phyloP scores from a whole-genome alignment of 2,329 filamentous ascomycete species.

The Cytospora mali region DNA sequence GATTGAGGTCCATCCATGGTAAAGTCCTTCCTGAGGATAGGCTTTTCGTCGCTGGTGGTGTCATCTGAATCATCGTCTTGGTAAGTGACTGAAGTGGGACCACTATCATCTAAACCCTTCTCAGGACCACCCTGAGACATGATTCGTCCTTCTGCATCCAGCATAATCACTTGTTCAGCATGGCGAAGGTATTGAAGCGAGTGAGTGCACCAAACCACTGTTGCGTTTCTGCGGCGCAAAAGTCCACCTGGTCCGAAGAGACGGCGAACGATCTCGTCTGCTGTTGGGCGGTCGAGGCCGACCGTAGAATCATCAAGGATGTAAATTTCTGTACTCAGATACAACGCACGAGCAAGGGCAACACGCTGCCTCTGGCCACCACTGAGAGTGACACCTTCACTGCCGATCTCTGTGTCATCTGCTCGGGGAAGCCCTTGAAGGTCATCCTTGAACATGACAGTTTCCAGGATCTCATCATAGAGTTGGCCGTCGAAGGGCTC shows the following conservation, averaged over 20 bases:
- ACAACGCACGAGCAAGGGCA: slow-evolving; percentile 23
- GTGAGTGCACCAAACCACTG: slow-evolving; percentile 41
- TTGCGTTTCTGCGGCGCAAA: slow-evolving; percentile 37
- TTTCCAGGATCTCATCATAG: slow-evolving; percentile 41
- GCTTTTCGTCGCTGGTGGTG: background rate
- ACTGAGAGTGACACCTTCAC: slow-evolving; percentile 45
- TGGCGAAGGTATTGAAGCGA: slow-evolving; percentile 32
- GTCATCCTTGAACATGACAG: slow-evolving; percentile 39
- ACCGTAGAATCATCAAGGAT: slow-evolving; percentile 23
- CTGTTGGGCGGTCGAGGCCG: slow-evolving; percentile 20
- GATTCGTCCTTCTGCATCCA: slow-evolving; percentile 4
- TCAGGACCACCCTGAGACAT: slow-evolving; percentile 3
- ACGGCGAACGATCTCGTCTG: slow-evolving; percentile 6
- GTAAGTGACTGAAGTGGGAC: background rate
- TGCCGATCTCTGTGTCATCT: slow-evolving; percentile 44
- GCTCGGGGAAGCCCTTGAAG: slow-evolving; percentile 38
- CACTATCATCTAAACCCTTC: background rate
- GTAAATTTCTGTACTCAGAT: slow-evolving; percentile 12
- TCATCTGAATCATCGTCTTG: background rate
- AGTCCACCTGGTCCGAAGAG: slow-evolving; percentile 7
- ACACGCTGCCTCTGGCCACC: slow-evolving; percentile 46
- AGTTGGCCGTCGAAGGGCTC: slow-evolving; percentile 35
- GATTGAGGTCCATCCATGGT: background rate
- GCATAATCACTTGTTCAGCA: slow-evolving; percentile 1
- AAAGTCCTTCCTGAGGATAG: background rate